phyloP scores from a whole-genome alignment of 2,329 filamentous ascomycete species.

The Ascomycota sp. region DNA sequence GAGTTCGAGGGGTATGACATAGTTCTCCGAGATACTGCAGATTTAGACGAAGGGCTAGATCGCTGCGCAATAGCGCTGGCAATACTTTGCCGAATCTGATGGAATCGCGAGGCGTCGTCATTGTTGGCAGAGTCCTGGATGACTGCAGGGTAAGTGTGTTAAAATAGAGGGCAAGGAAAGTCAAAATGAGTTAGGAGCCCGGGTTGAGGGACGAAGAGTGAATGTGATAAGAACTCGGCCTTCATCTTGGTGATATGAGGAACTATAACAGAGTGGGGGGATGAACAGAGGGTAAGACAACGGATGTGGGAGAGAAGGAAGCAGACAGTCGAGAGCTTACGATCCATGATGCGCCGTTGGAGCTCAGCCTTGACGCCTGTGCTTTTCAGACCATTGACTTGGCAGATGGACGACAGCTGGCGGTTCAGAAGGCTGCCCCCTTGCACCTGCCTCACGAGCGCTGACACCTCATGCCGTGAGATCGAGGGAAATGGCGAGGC shows the following conservation, averaged over 20 bases:
- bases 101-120: slow-evolving; percentile 19
- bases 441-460: slow-evolving; percentile 23
- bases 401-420: slow-evolving; percentile 59
- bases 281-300: neutral
- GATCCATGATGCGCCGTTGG: slow-evolving; percentile 54
- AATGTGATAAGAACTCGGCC: too few species aligned
- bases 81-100: slow-evolving; percentile 23
- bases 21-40: slow-evolving; percentile 1
- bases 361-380: slow-evolving; percentile 73
- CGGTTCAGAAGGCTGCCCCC: slow-evolving; percentile 27
- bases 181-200: too few species aligned
- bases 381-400: slow-evolving; percentile 51
- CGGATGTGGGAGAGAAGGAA: neutral
- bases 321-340: slow-evolving; percentile 35
- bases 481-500: slow-evolving; percentile 9
- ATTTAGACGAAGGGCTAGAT: slow-evolving; percentile 8
- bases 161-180: neutral
- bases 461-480: slow-evolving; percentile 20
- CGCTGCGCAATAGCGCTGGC: slow-evolving; percentile 12
- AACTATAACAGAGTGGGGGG: neutral
- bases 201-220: too few species aligned
- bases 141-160: slow-evolving; percentile 9
- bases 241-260: too few species aligned
- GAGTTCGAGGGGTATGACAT: neutral
- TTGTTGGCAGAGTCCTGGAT: slow-evolving; percentile 18